Evolutionary conservation across 176 grass and related monocot species (phyloP), one percentile per base, ranked within the genome.

Genomic region (Canna indica): DNA sequence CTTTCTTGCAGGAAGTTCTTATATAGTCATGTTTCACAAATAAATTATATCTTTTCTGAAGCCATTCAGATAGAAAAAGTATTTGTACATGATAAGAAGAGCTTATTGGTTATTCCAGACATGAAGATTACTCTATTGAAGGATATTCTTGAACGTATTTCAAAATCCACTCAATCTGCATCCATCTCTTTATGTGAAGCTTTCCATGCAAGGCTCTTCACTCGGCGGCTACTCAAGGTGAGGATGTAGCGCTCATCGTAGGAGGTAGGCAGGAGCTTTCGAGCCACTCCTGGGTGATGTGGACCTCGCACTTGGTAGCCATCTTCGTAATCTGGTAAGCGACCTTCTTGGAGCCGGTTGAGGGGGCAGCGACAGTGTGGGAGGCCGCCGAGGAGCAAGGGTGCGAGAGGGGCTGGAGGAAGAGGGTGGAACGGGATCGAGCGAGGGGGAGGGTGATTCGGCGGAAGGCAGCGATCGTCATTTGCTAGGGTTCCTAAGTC

Each of bases 201-300:
- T 68, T 99, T 99, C 85, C 83, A 83, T 72, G 72, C 81, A 69
- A 99, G 85, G 70, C 71, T 99, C 65, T 79, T 88, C n/a, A n/a
- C n/a, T n/a, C n/a, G n/a, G n/a, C n/a, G n/a, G n/a, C n/a, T n/a
- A n/a, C n/a, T n/a, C n/a, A n/a, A 85, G 14, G 86, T 93, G 76
- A 99, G 86, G 64, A 99, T 79, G 64, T 90, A 90, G 4, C 75
- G 75, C 78, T 99, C 90, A 58, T 93, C 86, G 56, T 93, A 90
- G 72, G 88, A 87, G 12, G 83, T 17, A 16, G 86, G 79, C 8
- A 88, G 93, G 46, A 92, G 76, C 81, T 97, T 97, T 97, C 84
- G 36, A 97, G 93, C 93, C 93, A 97, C 79, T 97, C 88, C 79
- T 97, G 93, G 53, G 90, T 84, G 82, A 99, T 85, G 78, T 93